These are phyloP conservation scores for Beauveria pseudobassiana DNA, from an alignment of 2,329 filamentous ascomycete species.

Conservation along the genomic window DNA sequence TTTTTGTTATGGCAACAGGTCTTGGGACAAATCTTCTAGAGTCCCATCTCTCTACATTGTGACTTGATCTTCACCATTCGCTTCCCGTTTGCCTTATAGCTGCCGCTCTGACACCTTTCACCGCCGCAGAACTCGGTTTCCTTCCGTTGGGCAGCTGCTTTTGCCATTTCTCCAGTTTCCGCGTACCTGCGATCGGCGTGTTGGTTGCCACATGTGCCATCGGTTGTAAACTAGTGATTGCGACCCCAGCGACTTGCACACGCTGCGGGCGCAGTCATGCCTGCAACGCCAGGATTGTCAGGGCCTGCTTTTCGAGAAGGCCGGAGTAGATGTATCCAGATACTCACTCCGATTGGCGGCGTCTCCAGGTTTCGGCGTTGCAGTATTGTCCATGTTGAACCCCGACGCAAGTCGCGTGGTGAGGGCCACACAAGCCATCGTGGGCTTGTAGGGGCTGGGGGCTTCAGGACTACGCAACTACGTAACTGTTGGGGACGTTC, in stretches of 20 bases:
- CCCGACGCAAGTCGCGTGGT: slow-evolving; percentile 24
- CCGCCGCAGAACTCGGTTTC: slow-evolving; percentile 18
- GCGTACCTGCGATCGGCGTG: slow-evolving; percentile 23
- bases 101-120: slow-evolving; percentile 15
- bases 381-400: slow-evolving; percentile 22
- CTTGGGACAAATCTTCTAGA: too few relatives aligned
- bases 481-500: not conserved
- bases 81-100: slow-evolving; percentile 10
- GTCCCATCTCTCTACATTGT: too few relatives aligned
- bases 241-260: slow-evolving; percentile 24
- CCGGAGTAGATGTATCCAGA: not conserved
- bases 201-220: slow-evolving; percentile 26
- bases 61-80: not conserved
- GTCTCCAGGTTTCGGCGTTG: slow-evolving; percentile 25
- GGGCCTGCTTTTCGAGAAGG: too few relatives aligned
- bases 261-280: slow-evolving; percentile 24
- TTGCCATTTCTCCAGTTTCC: slow-evolving; percentile 22
- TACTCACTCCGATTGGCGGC: slow-evolving; percentile 21
- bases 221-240: slow-evolving; percentile 20
- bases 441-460: slow-evolving; percentile 17
- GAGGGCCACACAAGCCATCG: slow-evolving; percentile 25
- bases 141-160: slow-evolving; percentile 19
- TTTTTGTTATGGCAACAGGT: too few relatives aligned
- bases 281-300: slow-evolving; percentile 13
- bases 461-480: slow-evolving; percentile 15